A percentile compares a stretch with the other conserved stretches of the same genome.
These are phyloP conservation scores for Colletotrichum higginsianum DNA, from an alignment of 2,329 filamentous ascomycete species.

Conservation along the genomic window DNA sequence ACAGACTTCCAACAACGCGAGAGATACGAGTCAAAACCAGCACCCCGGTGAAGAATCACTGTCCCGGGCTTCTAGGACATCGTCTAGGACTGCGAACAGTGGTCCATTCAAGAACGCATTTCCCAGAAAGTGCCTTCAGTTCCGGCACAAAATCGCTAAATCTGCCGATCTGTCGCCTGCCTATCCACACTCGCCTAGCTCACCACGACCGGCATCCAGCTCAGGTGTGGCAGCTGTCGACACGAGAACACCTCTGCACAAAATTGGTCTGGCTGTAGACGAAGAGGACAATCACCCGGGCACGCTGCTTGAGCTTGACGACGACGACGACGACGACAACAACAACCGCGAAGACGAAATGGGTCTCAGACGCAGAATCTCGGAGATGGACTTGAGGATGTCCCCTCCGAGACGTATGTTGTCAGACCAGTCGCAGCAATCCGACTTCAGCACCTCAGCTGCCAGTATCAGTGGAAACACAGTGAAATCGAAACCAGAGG, in stretches of 20 bases:
- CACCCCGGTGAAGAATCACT: not conserved
- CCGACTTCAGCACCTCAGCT: constrained; percentile 47
- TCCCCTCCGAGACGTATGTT: constrained; percentile 30
- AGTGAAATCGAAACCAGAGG: constrained; percentile 29
- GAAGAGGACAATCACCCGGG: constrained; percentile 38
- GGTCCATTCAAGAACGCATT: not conserved
- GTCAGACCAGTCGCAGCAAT: constrained; percentile 41
- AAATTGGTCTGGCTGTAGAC: constrained; percentile 26
- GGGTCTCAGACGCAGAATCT: constrained; percentile 25
- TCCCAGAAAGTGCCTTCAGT: not conserved
- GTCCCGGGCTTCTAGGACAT: not conserved
- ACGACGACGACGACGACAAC: constrained; percentile 11
- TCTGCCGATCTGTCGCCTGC: constrained; percentile 25
- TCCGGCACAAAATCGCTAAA: constrained; percentile 22
- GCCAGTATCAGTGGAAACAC: constrained; percentile 42
- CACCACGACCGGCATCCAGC: constrained; percentile 32
- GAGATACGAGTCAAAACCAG: not conserved
- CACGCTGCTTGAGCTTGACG: constrained; percentile 16
- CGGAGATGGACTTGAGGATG: constrained; percentile 36
- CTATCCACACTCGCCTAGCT: not conserved
- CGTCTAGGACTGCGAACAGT: not conserved
- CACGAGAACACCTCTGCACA: constrained; percentile 17
- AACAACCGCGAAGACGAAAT: constrained; percentile 5
- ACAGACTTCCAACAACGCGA: not conserved
- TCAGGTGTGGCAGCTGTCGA: constrained; percentile 30